Conservation (phyloP, 208 protist genomes). For the Naegleria gruberi region DNA sequence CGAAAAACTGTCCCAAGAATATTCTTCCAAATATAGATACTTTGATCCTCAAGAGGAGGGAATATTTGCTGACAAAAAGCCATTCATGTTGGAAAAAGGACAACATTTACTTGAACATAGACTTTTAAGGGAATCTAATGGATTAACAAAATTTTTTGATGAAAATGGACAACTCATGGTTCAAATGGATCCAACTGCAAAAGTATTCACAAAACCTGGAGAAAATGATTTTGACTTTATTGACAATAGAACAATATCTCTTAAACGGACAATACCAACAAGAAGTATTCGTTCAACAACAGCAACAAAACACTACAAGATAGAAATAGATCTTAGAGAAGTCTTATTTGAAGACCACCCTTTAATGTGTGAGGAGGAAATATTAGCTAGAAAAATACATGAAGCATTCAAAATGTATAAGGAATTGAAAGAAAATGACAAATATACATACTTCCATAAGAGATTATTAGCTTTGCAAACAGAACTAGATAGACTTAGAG, state of each 20-base stretch:
- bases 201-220: neutral
- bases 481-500: neutral
- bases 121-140: neutral
- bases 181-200: neutral
- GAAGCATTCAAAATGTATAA: neutral
- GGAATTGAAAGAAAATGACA: neutral
- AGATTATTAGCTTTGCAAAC: neutral
- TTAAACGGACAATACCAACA: neutral
- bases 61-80: neutral
- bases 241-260: neutral
- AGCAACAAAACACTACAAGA: neutral
- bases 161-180: neutral
- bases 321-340: neutral
- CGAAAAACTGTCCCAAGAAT: neutral
- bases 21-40: neutral
- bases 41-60: neutral
- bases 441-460: neutral
- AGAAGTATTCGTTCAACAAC: neutral
- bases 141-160: neutral
- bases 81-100: neutral
- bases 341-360: neutral
- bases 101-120: neutral
- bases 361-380: slow-evolving; percentile 3
- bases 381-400: neutral
- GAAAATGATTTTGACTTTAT: neutral